Conservation (phyloP, 257 asterid species). For the Nicotiana obtusifolia region DNA sequence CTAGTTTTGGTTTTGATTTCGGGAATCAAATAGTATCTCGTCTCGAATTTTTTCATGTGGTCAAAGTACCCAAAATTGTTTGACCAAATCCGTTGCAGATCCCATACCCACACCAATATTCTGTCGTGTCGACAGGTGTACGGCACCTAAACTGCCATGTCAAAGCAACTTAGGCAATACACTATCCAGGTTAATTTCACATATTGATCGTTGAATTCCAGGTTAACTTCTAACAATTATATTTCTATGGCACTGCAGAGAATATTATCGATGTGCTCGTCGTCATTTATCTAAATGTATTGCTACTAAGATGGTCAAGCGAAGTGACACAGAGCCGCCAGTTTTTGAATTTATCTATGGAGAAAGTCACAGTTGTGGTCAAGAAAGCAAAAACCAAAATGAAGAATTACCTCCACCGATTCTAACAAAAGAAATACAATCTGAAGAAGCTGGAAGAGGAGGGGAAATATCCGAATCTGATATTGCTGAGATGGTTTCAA, state of each 20-base stretch:
- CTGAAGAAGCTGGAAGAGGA: no score
- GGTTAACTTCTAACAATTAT: background rate
- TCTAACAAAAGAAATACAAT: background rate
- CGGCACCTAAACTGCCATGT: no score
- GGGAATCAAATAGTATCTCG: no score
- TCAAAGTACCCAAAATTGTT: no score
- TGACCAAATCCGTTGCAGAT: no score
- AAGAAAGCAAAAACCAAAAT: background rate
- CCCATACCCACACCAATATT: no score
- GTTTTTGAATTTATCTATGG: background rate
- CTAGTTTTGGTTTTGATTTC: no score
- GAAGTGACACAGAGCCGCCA: background rate
- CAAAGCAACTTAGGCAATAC: no score
- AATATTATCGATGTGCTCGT: background rate
- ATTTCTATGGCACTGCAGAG: background rate
- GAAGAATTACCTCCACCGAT: background rate
- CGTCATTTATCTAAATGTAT: background rate
- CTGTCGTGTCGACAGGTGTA: no score
- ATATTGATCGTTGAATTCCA: background rate
- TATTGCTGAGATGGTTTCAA: background rate
- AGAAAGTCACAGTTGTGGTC: constrained; percentile 20
- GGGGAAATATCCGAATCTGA: no score
- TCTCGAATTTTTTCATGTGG: no score
- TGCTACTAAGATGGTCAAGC: background rate
- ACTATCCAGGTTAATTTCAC: no score